Conservation (phyloP, 1,139 yeast genomes). For the Geotrichum phurueaensis region DNA sequence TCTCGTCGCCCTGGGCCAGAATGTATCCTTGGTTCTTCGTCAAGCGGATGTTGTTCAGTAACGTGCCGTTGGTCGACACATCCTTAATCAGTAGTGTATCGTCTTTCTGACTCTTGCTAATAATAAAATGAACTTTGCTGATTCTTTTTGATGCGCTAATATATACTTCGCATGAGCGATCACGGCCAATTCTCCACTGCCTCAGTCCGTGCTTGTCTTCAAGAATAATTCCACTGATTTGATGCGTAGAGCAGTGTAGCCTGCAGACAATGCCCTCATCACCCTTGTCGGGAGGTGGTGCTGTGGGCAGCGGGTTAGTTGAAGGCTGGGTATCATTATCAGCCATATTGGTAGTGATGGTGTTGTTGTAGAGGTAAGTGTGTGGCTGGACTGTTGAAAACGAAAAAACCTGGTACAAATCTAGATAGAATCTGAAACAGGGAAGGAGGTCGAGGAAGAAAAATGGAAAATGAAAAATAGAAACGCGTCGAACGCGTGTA, state of each 20-base stretch:
- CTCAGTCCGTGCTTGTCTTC: conserved; percentile 53
- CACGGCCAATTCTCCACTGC: conserved; percentile 86
- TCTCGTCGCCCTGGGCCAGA: conserved; percentile 85
- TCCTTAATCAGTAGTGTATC: conserved; percentile 28
- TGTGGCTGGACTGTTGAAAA: background rate
- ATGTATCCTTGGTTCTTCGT: conserved; percentile 79
- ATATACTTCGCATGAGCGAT: conserved; percentile 55
- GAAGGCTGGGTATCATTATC: conserved; percentile 1
- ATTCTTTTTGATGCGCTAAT: conserved; percentile 62
- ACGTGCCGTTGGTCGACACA: conserved; percentile 76
- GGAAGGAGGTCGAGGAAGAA: background rate
- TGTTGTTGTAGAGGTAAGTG: background rate
- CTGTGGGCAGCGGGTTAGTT: background rate
- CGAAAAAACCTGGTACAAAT: background rate
- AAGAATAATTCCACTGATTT: conserved; percentile 12
- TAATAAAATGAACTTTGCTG: conserved; percentile 64
- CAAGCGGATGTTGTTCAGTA: conserved; percentile 64
- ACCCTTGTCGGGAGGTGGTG: background rate
- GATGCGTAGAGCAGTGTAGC: conserved; percentile 16
- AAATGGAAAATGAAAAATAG: background rate
- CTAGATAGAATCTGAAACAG: background rate
- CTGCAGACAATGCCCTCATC: conserved; percentile 4
- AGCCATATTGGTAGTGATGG: background rate
- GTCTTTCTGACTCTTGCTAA: conserved; percentile 26
- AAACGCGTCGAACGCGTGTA: background rate